Conservation (phyloP, 2,329 filamentous ascomycete genomes). For the Lasiodiplodia hormozganensis region DNA sequence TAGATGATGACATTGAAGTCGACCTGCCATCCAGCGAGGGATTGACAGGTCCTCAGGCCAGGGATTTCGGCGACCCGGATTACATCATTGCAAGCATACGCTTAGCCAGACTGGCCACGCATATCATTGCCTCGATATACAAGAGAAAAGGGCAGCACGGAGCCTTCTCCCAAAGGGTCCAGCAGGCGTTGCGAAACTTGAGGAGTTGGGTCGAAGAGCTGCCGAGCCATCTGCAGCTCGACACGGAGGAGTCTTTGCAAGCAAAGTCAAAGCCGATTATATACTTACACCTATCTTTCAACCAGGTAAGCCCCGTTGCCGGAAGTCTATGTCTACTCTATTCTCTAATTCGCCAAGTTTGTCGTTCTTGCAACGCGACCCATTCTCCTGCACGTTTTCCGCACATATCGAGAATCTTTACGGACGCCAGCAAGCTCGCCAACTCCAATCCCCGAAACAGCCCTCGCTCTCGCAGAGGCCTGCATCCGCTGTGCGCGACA, state of each 20-base stretch:
- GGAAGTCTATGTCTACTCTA: neutral
- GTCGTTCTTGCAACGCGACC: conserved; percentile 44
- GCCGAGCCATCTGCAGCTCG: conserved; percentile 42
- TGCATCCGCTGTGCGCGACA: conserved; percentile 56
- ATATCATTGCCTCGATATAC: conserved; percentile 40
- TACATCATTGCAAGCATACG: conserved; percentile 50
- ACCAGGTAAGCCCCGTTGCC: conserved; percentile 35
- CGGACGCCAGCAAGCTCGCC: conserved; percentile 20
- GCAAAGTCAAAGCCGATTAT: conserved; percentile 36
- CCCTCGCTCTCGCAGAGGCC: conserved; percentile 51
- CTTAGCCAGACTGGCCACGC: conserved; percentile 45
- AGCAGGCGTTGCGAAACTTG: conserved; percentile 44
- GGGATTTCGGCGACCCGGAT: conserved; percentile 46
- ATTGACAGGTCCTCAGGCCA: conserved; percentile 35
- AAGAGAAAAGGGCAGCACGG: conserved; percentile 38
- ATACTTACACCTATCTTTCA: conserved; percentile 47
- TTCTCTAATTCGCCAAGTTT: conserved; percentile 30
- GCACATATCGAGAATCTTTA: conserved; percentile 32
- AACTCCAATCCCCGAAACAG: conserved; percentile 37
- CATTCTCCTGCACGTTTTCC: conserved; percentile 43
- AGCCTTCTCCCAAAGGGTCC: conserved; percentile 46
- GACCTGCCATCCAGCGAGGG: conserved; percentile 50
- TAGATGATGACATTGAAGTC: conserved; percentile 48
- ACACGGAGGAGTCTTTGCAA: conserved; percentile 34
- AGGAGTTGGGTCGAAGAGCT: conserved; percentile 48